Evolutionary conservation across 176 grass and related monocot species (phyloP), one percentile per base, ranked within the genome.

Genomic region (Triticum timopheevii): DNA sequence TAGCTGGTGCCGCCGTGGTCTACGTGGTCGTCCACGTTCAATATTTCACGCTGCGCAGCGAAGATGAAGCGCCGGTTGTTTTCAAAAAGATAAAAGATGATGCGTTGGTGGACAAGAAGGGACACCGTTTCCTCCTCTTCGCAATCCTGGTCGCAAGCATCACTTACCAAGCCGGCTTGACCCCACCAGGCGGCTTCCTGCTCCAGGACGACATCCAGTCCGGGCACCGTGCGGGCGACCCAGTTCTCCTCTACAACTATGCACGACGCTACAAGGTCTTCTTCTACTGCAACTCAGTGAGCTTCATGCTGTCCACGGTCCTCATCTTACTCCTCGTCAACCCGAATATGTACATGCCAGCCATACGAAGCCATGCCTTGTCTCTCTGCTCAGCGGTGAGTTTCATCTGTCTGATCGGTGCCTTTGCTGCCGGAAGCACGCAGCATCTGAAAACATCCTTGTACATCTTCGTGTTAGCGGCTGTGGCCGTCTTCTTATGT

Each of bases 101-200:
- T 28, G 62, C 23, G 2, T 1, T 19, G 59, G 8, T 81, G 16
- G 86, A 84, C 15, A 78, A 64, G 65, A 61, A 3, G 15, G 65
- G 78, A 0, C 52, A 77, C 75, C 67, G 35, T 6, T 47, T 91
- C 22, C 36, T 87, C 5, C 80, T 91, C 0, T 61, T 88, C 10
- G 85, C 80, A 19, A 80, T 84, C 27, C 15, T 92, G 28, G 86
- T 34, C 0, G 71, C 79, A 4, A 72, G 81, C 19, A 69, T 85
- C 35, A 85, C 86, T 6, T 91, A 88, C 45, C 90, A 91, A n/a
- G 86, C 81, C 0, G 90, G 90, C 2, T 35, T 88, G 10, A 91
- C 49, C 28, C 90, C 86, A 3, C 86, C 90, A 1, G 71, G 78
- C 4, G 80, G 78, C 4, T 59, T 92, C 38, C 58, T 50, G 86